phyloP scores from a whole-genome alignment of 2,329 filamentous ascomycete species.

The Aspergillus carbonarius region DNA sequence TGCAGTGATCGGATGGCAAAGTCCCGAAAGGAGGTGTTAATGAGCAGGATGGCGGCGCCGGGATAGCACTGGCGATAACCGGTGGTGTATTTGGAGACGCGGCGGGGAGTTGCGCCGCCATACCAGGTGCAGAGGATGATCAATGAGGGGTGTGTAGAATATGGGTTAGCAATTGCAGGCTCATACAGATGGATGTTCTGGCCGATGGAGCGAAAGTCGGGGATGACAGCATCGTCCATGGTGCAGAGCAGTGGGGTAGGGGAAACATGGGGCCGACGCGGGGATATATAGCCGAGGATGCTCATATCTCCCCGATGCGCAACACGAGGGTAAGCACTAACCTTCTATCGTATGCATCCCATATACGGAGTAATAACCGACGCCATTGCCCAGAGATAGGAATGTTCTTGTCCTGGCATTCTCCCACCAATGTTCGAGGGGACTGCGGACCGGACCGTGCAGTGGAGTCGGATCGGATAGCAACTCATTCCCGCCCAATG shows the following conservation, averaged over 20 bases:
- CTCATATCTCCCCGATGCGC: background rate
- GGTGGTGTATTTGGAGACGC: constrained; percentile 13
- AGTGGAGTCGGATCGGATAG: too few relatives aligned
- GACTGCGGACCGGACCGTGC: too few relatives aligned
- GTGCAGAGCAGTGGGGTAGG: background rate
- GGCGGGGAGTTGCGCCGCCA: constrained; percentile 12
- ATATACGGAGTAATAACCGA: too few relatives aligned
- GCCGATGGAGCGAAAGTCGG: background rate
- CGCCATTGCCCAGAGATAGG: too few relatives aligned
- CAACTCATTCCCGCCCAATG: too few relatives aligned
- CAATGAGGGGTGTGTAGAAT: background rate
- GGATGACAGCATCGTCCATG: background rate
- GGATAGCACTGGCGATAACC: constrained; percentile 10
- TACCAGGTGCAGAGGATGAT: constrained; percentile 16
- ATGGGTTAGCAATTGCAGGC: background rate
- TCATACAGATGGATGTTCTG: constrained; percentile 1
- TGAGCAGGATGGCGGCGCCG: constrained; percentile 10
- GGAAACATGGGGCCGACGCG: too few relatives aligned
- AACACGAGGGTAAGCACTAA: background rate
- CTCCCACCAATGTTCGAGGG: too few relatives aligned
- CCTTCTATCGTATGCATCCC: background rate
- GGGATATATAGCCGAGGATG: too few relatives aligned
- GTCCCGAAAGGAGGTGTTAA: constrained; percentile 10
- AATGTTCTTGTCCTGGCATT: too few relatives aligned
- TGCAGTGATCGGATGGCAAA: background rate